phyloP scores from a whole-genome alignment of 257 asterid species.

The Solanum bukasovii region DNA sequence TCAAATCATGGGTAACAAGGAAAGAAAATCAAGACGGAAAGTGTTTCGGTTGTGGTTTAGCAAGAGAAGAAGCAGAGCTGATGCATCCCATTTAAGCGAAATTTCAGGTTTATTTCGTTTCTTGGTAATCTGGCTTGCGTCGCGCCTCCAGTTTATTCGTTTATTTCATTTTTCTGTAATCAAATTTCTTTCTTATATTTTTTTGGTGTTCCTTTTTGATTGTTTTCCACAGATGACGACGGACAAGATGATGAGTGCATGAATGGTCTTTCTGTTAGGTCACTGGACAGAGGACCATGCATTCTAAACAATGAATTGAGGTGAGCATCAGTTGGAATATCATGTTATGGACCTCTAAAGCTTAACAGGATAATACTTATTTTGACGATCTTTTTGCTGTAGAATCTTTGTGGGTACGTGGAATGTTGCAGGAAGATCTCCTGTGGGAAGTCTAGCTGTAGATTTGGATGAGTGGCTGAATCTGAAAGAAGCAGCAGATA shows the following conservation, averaged over 20 bases:
- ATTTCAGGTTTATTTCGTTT: constrained; percentile 31
- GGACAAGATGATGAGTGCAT: constrained; percentile 33
- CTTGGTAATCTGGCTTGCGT: neutral
- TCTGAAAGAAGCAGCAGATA: constrained; percentile 68
- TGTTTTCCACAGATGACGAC: constrained; percentile 22
- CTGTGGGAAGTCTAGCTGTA: constrained; percentile 67
- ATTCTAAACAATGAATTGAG: constrained; percentile 37
- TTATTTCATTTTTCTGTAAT: neutral
- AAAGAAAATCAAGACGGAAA: constrained; percentile 17
- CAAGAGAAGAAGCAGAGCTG: constrained; percentile 47
- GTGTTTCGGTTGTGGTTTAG: constrained; percentile 53
- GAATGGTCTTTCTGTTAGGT: constrained; percentile 8
- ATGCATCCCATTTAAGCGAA: constrained; percentile 21
- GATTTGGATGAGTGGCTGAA: constrained; percentile 88
- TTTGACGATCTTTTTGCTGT: neutral
- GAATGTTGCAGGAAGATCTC: constrained; percentile 95
- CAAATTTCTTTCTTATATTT: neutral
- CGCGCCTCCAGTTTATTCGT: neutral
- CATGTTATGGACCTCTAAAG: neutral
- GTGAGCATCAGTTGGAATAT: constrained; percentile 11
- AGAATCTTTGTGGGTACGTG: constrained; percentile 92
- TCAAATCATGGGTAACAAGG: constrained; percentile 45
- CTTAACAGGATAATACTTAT: neutral
- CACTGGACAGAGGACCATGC: constrained; percentile 40
- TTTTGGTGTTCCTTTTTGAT: neutral